These are phyloP conservation scores for Syncephalastrum racemosum DNA, from an alignment of 371 early-diverging fungal genomes.

Conservation along the genomic window DNA sequence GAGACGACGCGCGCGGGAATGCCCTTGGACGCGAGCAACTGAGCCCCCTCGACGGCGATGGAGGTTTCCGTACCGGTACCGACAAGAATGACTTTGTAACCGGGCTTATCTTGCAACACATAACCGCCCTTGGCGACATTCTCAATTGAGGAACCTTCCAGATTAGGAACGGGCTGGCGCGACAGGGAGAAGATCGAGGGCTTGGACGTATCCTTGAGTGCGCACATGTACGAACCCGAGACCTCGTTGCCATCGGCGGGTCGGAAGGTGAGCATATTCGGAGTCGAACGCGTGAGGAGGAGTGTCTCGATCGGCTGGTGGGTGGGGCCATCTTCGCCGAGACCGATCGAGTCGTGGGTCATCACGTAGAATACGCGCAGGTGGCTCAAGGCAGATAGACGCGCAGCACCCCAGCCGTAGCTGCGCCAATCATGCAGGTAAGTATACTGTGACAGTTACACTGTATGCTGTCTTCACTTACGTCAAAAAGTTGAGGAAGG, in stretches of 20 bases:
- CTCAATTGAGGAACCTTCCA: slow-evolving; percentile 83
- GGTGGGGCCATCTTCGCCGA: slow-evolving; percentile 99
- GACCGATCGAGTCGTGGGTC: slow-evolving; percentile 99
- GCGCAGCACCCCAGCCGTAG: slow-evolving; percentile 86
- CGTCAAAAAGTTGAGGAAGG: slow-evolving; percentile 97
- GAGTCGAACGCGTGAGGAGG: slow-evolving; percentile 91
- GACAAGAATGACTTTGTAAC: slow-evolving; percentile 65
- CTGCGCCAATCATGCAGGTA: background rate
- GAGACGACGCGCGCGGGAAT: slow-evolving; percentile 86
- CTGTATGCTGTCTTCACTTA: slow-evolving; percentile 31
- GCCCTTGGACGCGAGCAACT: slow-evolving; percentile 54
- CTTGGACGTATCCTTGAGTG: slow-evolving; percentile 63
- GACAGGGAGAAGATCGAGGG: slow-evolving; percentile 92
- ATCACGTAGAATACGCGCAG: slow-evolving; percentile 94
- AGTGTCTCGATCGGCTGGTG: slow-evolving; percentile 99
- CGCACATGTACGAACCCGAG: slow-evolving; percentile 87
- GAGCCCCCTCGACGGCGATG: slow-evolving; percentile 80
- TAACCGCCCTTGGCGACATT: slow-evolving; percentile 78
- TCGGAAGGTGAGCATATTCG: slow-evolving; percentile 87
- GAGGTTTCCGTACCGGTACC: slow-evolving; percentile 98
- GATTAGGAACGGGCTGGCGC: slow-evolving; percentile 94
- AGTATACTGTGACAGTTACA: background rate
- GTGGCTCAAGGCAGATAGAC: slow-evolving; percentile 89
- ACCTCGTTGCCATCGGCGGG: slow-evolving; percentile 98
- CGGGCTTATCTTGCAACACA: slow-evolving; percentile 61